Base-by-base conservation (phyloP, 192 early-diverging fungal species). In the Cetraspora pellucida region DNA sequence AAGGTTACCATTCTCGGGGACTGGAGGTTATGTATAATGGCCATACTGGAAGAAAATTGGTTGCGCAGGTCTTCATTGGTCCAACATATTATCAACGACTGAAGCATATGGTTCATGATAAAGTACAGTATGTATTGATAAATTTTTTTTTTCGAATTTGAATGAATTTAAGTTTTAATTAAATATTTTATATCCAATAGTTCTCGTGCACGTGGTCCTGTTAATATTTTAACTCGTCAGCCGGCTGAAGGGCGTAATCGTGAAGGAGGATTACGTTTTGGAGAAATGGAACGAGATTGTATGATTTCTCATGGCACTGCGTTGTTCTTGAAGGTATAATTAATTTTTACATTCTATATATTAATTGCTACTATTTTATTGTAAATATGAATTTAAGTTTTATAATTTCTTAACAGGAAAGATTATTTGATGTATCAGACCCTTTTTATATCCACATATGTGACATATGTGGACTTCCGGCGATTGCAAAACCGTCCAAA, bases 61-160 rank as follows among this genome's bases (percentile, higher is more conserved):
- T 90, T 7, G 96, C 95, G 25, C 97, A 98, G 78, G 87, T 99
- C 2, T 99, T 95, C 87, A 82, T 95, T 60, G 98, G 98, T 3
- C 98, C 98, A 7, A 99, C 98, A 0, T 98, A 99, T 86, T 99
- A 99, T 86, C 98, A 99, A 86, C 95, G 98, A 74, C 83, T 99
- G 78, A 99, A 99, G 91, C 98, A 99, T 82, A 99, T 99, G 98
- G 98, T 99, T 13, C 97, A 99, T 82, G 97, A 99, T 84, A 99
- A 99, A 91, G 98, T 99, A 78, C 98, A 99, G 77, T 82, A 77
- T 72, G 69, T 76, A 68, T 37, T 7, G 7, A 1, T 17, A 25
- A 30, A 16, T 10, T 17, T 43, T 4, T 46, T 46, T 17, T 16
- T 17, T 30, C 28, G 17, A 3, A 63, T 30, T 63, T 60, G 2